A percentile compares a stretch with the other conserved stretches of the same genome.
Conservation (phyloP, 2,329 filamentous ascomycete genomes). For the Ophiognomonia clavigignenti-juglandacearum region DNA sequence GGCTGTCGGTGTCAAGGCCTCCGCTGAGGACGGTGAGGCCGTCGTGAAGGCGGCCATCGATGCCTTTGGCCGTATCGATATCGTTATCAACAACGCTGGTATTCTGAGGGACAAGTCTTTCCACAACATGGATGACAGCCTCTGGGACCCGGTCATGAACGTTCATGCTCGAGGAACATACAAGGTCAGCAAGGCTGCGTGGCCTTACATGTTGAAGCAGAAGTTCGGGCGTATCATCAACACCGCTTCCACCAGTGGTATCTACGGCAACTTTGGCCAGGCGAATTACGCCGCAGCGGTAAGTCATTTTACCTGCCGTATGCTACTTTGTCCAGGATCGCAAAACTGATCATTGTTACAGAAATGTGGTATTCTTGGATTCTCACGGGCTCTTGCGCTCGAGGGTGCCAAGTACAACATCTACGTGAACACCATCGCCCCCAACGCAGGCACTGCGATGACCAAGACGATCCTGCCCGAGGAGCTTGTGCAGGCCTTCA, state of each 20-base stretch:
- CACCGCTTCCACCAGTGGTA: constrained; percentile 93
- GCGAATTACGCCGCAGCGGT: constrained; percentile 92
- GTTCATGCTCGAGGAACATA: constrained; percentile 94
- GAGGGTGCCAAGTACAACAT: constrained; percentile 98
- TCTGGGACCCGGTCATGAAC: constrained; percentile 88
- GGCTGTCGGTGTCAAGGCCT: constrained; percentile 89
- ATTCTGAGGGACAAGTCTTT: constrained; percentile 98
- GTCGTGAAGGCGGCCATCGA: constrained; percentile 94
- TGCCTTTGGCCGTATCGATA: constrained; percentile 87
- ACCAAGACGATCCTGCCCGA: constrained; percentile 91
- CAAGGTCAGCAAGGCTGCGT: constrained; percentile 94
- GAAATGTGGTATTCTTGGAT: constrained; percentile 91
- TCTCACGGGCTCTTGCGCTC: constrained; percentile 86
- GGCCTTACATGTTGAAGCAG: constrained; percentile 96
- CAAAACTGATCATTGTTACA: constrained; percentile 33
- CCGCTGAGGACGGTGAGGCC: constrained; percentile 84
- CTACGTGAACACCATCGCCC: constrained; percentile 94
- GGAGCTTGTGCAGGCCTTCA: constrained; percentile 97
- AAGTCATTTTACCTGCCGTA: constrained; percentile 35
- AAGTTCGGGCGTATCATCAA: constrained; percentile 97
- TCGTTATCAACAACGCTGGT: constrained; percentile 96
- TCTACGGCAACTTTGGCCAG: constrained; percentile 99
- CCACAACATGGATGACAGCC: constrained; percentile 90
- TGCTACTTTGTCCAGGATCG: not conserved
- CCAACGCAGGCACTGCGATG: constrained; percentile 94